Evolutionary conservation across 768 basidiomycete genomes (phyloP).

Genomic region (Boletellus emodensis): DNA sequence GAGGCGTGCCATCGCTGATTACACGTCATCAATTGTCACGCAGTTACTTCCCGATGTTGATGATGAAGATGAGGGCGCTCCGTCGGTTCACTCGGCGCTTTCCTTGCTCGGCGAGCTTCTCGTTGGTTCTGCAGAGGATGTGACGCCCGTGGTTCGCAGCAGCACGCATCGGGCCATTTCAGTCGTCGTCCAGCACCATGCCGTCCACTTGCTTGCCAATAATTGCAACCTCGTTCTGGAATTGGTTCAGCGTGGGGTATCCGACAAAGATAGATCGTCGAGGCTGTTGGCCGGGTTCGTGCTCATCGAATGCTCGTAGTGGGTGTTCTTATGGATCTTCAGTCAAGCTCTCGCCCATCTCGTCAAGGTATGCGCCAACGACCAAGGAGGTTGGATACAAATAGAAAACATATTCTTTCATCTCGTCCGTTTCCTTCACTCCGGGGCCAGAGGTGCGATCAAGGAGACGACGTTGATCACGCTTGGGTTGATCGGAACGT

Average conservation of each 20-base stretch:
- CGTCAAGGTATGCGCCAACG: conserved; percentile 39
- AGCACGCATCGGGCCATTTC: conserved; percentile 40
- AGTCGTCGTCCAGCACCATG: conserved; percentile 42
- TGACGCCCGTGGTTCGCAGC: conserved; percentile 44
- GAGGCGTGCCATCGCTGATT: conserved; percentile 24
- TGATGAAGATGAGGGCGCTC: neutral
- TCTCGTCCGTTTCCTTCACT: conserved; percentile 48
- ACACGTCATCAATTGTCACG: conserved; percentile 11
- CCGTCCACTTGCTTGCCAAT: conserved; percentile 23
- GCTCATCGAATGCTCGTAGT: neutral
- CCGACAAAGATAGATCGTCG: conserved; percentile 52
- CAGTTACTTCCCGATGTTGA: conserved; percentile 9
- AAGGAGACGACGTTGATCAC: conserved; percentile 65
- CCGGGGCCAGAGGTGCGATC: conserved; percentile 38
- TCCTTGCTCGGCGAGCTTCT: conserved; percentile 37
- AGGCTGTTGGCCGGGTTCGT: conserved; percentile 69
- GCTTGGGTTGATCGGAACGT: conserved; percentile 53
- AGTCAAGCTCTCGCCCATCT: conserved; percentile 46
- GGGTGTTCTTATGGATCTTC: conserved; percentile 11
- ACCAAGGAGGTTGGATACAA: conserved; percentile 30
- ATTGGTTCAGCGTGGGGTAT: conserved; percentile 46
- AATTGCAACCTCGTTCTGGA: conserved; percentile 32
- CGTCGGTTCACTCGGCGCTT: conserved; percentile 32
- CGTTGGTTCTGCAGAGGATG: conserved; percentile 44
- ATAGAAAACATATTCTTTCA: conserved; percentile 42